A percentile compares a stretch with the other conserved stretches of the same genome.
These are phyloP conservation scores for Pseudonectria foliicola DNA, from an alignment of 2,329 filamentous ascomycete genomes.

Conservation along the genomic window DNA sequence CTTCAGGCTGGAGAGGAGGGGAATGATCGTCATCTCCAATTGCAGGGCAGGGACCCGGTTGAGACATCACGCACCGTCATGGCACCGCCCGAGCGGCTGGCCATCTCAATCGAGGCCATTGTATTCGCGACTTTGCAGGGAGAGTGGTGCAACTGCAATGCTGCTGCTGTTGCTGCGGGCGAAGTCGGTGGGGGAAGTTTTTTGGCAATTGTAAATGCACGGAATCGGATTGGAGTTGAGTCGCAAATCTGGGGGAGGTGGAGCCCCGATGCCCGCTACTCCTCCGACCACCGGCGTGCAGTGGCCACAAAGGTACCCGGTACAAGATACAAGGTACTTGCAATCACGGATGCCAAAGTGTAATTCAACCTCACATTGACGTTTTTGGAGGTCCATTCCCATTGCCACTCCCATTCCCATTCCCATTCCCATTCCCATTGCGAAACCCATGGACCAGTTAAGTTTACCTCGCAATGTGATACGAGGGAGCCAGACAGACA, in stretches of 20 bases:
- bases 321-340: not conserved
- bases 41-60: too few species aligned
- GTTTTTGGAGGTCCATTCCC: too few species aligned
- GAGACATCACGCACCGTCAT: conserved; percentile 34
- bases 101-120: conserved; percentile 47
- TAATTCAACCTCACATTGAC: too few species aligned
- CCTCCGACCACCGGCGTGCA: conserved; percentile 16
- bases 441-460: too few species aligned
- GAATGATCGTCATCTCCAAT: too few species aligned
- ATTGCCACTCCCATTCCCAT: too few species aligned
- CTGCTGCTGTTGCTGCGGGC: too few species aligned
- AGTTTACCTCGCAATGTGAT: too few species aligned
- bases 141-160: conserved; percentile 11
- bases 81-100: conserved; percentile 40
- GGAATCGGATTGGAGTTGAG: conserved; percentile 27
- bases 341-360: not conserved
- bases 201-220: conserved; percentile 28
- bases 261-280: too few species aligned
- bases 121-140: conserved; percentile 12
- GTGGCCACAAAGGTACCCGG: not conserved
- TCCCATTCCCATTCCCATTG: too few species aligned
- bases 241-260: conserved; percentile 19
- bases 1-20: too few species aligned
- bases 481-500: too few species aligned
- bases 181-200: conserved; percentile 23